Base-by-base conservation (phyloP, 2,329 filamentous ascomycete species). In the Microdochium bolleyi region DNA sequence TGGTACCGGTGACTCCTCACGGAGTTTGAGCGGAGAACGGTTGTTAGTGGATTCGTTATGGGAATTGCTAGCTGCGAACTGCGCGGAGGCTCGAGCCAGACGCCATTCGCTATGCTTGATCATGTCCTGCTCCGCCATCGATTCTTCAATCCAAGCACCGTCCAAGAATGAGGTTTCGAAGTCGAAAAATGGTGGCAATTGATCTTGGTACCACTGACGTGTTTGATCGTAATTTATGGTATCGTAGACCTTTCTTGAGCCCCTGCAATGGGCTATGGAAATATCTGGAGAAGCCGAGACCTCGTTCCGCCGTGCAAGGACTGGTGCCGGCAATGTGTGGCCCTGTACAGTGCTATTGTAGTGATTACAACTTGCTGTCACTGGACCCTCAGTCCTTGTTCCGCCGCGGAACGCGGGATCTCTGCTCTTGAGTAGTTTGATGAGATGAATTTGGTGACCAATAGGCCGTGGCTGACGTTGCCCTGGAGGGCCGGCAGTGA, bases 401-500 rank as follows among this genome's bases (percentile, higher is more conserved):
- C n/a, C 27, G 11, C 11, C 27, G 27, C 5, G 5, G 11, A 5
- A 11, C 11, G 11, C 27, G 11, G 11, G 27, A 30, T 30, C 27
- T 30, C 30, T 49, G 22, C 24, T 49, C 48, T 7, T 24, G 4
- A 25, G 21, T 16, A 37, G 7, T 19, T 48, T 46, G 22, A n/a
- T 16, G 16, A 30, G 22, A 16, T 8, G 25, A 41, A 30, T 19
- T 16, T 19, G 24, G 19, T 16, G 67, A 2, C 70, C 70, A 24
- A 70, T 68, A n/a, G 74, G 67, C 21, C 69, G 73, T 57, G 73
- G 73, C 53, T 77, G 75, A 44, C 78, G 73, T 54, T 76, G 74
- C 21, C 78, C 78, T 13, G 78, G 78, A 44, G 78, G 78, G 1
- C 78, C 78, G 25, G 78, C 78, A 21, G 75, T 80, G 56, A 81